Percentiles rank a stretch among this genome's conserved stretches.
These are phyloP conservation scores for Macrophomina pseudophaseolina DNA, from an alignment of 2,329 filamentous ascomycete genomes.

Conservation along the genomic window DNA sequence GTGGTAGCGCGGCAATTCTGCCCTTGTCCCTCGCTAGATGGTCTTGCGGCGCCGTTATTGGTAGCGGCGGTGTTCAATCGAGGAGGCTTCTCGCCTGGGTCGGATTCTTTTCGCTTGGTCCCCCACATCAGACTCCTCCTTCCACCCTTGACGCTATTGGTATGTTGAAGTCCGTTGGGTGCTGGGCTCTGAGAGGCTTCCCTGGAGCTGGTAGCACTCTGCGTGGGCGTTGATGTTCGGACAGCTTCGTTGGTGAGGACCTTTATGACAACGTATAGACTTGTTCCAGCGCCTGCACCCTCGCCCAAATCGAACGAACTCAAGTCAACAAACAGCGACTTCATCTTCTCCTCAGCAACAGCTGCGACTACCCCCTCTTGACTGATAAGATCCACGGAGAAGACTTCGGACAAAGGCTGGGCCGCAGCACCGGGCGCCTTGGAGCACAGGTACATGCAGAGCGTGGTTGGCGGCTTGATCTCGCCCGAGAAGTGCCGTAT, in stretches of 20 bases:
- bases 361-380: constrained; percentile 73
- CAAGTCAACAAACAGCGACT: constrained; percentile 87
- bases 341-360: constrained; percentile 70
- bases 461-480: constrained; percentile 70
- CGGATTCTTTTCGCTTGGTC: constrained; percentile 52
- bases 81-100: constrained; percentile 31
- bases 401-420: constrained; percentile 79
- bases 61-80: constrained; percentile 8
- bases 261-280: constrained; percentile 83
- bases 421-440: constrained; percentile 69
- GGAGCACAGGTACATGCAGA: constrained; percentile 78
- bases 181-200: constrained; percentile 36
- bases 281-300: constrained; percentile 67
- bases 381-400: constrained; percentile 76
- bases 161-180: constrained; percentile 35
- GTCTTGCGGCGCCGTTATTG: constrained; percentile 4
- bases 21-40: constrained; percentile 20
- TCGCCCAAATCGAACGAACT: constrained; percentile 75
- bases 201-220: constrained; percentile 37
- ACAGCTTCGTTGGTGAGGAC: constrained; percentile 67
- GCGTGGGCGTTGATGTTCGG: constrained; percentile 35
- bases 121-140: constrained; percentile 68
- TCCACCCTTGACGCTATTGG: constrained; percentile 47
- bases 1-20: constrained; percentile 32
- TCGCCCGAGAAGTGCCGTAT: constrained; percentile 81